These are phyloP conservation scores for Phytopythium ostracodes DNA, from an alignment of 352 stramenopile species.

Conservation along the genomic window DNA sequence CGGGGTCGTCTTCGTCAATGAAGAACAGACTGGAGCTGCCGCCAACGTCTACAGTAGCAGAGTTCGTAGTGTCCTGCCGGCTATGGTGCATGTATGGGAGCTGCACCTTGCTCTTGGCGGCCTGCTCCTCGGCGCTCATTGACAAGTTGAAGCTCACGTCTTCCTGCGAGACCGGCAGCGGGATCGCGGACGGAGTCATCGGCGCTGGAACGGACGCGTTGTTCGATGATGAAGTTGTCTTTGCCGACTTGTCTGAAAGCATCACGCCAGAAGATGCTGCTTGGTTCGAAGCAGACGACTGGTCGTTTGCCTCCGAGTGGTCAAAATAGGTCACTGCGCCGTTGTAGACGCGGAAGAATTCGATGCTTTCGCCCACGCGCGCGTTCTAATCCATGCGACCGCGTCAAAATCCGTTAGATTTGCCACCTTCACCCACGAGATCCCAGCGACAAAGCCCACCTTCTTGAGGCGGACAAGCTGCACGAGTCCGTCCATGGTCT, in stretches of 20 bases:
- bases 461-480: conserved; percentile 62
- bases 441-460: conserved; percentile 19
- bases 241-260: neutral
- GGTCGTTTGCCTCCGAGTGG: conserved; percentile 1
- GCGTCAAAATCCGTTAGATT: conserved; percentile 9
- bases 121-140: conserved; percentile 54
- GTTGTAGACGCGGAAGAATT: conserved; percentile 47
- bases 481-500: conserved; percentile 53
- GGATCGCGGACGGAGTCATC: conserved; percentile 1
- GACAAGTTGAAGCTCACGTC: conserved; percentile 73
- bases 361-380: conserved; percentile 54
- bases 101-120: conserved; percentile 55
- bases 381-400: conserved; percentile 37
- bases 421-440: neutral
- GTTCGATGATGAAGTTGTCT: neutral
- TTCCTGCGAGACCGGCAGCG: conserved; percentile 42
- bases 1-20: conserved; percentile 77
- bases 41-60: too few species aligned
- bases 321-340: conserved; percentile 24
- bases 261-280: neutral
- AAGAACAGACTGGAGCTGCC: conserved; percentile 70
- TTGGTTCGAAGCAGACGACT: neutral
- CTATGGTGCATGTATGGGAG: conserved; percentile 73
- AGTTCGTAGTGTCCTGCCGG: conserved; percentile 3
- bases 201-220: neutral